Conservation (phyloP, 2,329 filamentous ascomycete species). For the Diaporthe nobilis region DNA sequence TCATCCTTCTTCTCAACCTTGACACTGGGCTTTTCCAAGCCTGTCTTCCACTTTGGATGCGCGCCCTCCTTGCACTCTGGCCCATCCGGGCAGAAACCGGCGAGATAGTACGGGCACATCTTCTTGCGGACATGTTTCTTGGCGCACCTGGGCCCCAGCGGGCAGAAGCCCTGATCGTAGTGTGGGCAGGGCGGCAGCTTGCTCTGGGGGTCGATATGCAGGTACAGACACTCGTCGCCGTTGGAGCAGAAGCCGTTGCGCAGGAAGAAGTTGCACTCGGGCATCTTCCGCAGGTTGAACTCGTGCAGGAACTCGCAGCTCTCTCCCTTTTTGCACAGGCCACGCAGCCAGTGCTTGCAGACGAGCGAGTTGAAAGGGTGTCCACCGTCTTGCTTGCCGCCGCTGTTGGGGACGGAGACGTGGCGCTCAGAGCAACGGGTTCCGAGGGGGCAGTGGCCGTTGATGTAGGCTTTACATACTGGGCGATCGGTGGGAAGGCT, state of each 20-base stretch:
- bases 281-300: conserved; percentile 98
- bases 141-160: conserved; percentile 86
- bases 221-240: conserved; percentile 95
- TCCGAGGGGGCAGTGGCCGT: conserved; percentile 89
- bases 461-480: conserved; percentile 86
- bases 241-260: conserved; percentile 96
- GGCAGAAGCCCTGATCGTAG: conserved; percentile 96
- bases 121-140: conserved; percentile 90
- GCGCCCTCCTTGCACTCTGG: conserved; percentile 82
- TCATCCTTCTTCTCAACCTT: conserved; percentile 76
- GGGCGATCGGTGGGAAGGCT: conserved; percentile 84
- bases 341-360: conserved; percentile 98
- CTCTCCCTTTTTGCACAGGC: conserved; percentile 97
- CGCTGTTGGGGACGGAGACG: conserved; percentile 55
- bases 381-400: conserved; percentile 52
- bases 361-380: conserved; percentile 81
- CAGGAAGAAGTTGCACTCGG: conserved; percentile 97
- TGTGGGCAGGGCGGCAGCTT: conserved; percentile 87
- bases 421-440: conserved; percentile 90
- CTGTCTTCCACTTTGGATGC: conserved; percentile 85
- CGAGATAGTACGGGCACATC: conserved; percentile 88
- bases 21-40: conserved; percentile 81
- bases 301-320: conserved; percentile 98
- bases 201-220: conserved; percentile 88
- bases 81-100: conserved; percentile 93